Conservation (phyloP, 1,284 basidiomycete species). For the Pisolithus thermaeus region DNA sequence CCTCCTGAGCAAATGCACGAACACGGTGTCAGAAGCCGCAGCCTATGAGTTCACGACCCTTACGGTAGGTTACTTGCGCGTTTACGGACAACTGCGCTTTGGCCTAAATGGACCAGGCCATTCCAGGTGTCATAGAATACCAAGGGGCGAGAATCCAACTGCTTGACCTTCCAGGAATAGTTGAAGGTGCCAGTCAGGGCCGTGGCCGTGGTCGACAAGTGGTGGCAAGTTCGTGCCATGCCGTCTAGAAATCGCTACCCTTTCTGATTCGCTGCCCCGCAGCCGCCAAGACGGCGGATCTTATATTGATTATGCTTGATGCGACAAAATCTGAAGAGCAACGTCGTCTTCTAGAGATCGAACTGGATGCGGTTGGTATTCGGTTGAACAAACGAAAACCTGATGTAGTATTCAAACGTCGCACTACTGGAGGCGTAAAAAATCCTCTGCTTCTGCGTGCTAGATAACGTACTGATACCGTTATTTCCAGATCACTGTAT, state of each 20-base stretch:
- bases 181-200: conserved; percentile 92
- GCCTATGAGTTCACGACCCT: conserved; percentile 97
- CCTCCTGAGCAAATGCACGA: conserved; percentile 85
- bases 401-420: conserved; percentile 82
- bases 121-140: conserved; percentile 92
- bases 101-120: conserved; percentile 51
- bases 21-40: conserved; percentile 84
- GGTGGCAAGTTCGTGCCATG: conserved; percentile 59
- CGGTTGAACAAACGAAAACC: conserved; percentile 87
- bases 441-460: background rate
- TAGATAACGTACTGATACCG: background rate
- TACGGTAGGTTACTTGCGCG: conserved; percentile 46
- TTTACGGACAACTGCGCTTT: background rate
- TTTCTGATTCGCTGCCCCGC: conserved; percentile 4
- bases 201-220: conserved; percentile 95
- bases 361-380: conserved; percentile 95
- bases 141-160: conserved; percentile 91
- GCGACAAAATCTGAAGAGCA: conserved; percentile 97
- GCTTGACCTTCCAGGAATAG: conserved; percentile 95
- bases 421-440: conserved; percentile 86
- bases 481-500: conserved; percentile 24
- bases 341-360: conserved; percentile 80
- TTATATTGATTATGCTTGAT: conserved; percentile 93
- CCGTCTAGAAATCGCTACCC: background rate
- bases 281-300: conserved; percentile 93